A percentile compares a stretch with the other conserved stretches of the same genome.
Evolutionary conservation across 2,329 filamentous ascomycete genomes (phyloP).

Genomic region (Penicillium sp.): DNA sequence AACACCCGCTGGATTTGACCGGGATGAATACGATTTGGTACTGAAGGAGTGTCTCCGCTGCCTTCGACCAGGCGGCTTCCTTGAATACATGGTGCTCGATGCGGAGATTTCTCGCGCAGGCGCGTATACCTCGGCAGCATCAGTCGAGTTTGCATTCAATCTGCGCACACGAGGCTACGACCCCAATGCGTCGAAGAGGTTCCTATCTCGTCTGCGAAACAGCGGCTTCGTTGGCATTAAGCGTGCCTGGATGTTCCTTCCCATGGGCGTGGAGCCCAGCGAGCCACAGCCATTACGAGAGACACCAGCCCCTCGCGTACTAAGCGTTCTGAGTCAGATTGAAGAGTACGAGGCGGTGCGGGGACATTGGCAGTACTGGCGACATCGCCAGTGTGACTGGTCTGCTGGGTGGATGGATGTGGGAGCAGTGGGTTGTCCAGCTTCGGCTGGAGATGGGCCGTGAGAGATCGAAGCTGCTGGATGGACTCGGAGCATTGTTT

Average conservation of each 20-base stretch:
- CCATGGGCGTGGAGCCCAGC: slow-evolving; percentile 59
- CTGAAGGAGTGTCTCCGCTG: slow-evolving; percentile 82
- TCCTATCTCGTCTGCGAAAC: slow-evolving; percentile 66
- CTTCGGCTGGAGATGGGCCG: slow-evolving; percentile 81
- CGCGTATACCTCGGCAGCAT: slow-evolving; percentile 70
- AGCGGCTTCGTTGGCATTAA: slow-evolving; percentile 76
- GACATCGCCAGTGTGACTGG: slow-evolving; percentile 71
- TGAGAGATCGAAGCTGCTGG: slow-evolving; percentile 48
- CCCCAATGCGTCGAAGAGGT: slow-evolving; percentile 72
- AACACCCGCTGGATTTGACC: slow-evolving; percentile 58
- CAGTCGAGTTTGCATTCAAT: slow-evolving; percentile 86
- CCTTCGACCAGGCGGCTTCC: slow-evolving; percentile 84
- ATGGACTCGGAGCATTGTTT: slow-evolving; percentile 54
- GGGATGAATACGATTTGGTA: slow-evolving; percentile 84
- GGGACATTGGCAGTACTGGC: slow-evolving; percentile 61
- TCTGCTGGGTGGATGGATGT: slow-evolving; percentile 79
- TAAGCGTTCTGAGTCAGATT: slow-evolving; percentile 36
- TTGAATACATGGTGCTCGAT: slow-evolving; percentile 88
- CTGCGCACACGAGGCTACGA: slow-evolving; percentile 89
- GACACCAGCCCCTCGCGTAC: slow-evolving; percentile 36
- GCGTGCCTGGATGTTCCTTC: slow-evolving; percentile 82
- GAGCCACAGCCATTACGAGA: slow-evolving; percentile 45
- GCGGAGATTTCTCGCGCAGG: slow-evolving; percentile 84
- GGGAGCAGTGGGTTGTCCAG: slow-evolving; percentile 94
- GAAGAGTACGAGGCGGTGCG: slow-evolving; percentile 55